Base-by-base conservation (phyloP, 345 rosid species). In the Populus deltoides region DNA sequence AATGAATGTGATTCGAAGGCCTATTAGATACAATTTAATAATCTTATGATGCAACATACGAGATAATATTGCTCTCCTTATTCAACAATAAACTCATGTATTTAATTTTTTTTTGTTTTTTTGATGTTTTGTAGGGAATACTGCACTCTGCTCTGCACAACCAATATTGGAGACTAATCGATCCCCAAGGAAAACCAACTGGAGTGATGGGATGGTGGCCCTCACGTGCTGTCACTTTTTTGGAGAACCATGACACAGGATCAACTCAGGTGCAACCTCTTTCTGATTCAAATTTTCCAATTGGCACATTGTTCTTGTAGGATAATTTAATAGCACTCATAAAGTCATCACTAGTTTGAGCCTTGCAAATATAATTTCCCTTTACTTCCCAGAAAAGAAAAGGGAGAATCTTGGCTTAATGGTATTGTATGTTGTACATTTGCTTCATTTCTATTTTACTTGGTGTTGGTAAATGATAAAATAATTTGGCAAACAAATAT, bases 131-230 rank as follows among this genome's bases (percentile, higher is more conserved):
- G 39, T 76, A 86, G 89, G 89, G 89, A 9, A 86, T 86, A 47
- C 89, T 86, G 36, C 89, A 83, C 43, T 81, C 86, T 15, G 89
- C 89, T 63, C 67, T 86, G 62, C 89, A 80, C 70, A 74, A 80
- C 72, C 79, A 87, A 41, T 87, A 87, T 59, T 85, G 88, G 90
- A 81, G 90, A 59, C 70, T 87, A 76, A 83, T 85, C 69, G 90
- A 87, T 80, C 85, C 88, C 71, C 85, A 81, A 71, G 90, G 90
- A 53, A 87, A 85, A 77, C 90, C 88, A 68, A 80, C 90, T 9
- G 90, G 88, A 79, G 90, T 87, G 33, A 81, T 87, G 85, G 90
- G 90, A 73, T 87, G 90, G 88, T 87, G 90, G 90, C 85, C 90
- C 20, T 87, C 88, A 2, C 90, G 90, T 25, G 88, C 90, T 12